Percentiles rank a stretch among this genome's conserved stretches.
These are phyloP conservation scores for Solanum raphanifolium DNA, from an alignment of 257 asterid genomes.

Conservation along the genomic window DNA sequence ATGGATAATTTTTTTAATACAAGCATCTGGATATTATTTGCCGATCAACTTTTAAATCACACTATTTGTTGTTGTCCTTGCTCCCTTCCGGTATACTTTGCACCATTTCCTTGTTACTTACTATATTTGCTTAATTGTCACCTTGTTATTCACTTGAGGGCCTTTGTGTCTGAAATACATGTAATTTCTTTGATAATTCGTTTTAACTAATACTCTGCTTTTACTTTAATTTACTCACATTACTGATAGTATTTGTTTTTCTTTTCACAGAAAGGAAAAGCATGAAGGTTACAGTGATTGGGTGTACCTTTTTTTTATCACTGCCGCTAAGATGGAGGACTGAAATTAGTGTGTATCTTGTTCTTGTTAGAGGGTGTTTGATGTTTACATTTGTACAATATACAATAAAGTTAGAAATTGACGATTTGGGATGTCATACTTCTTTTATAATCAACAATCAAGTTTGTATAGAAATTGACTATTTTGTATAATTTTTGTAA, in stretches of 20 bases:
- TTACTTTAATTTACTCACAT: not conserved
- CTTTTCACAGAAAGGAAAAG: not conserved
- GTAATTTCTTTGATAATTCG: not conserved
- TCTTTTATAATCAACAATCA: not conserved
- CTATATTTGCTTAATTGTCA: too few relatives aligned
- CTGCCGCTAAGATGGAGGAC: not conserved
- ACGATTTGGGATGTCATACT: not conserved
- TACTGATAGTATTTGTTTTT: not conserved
- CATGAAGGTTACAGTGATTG: not conserved
- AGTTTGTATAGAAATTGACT: not conserved
- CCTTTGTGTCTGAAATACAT: not conserved
- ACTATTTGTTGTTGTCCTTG: too few relatives aligned
- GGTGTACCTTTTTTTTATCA: not conserved
- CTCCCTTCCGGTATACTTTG: too few relatives aligned
- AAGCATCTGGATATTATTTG: not conserved
- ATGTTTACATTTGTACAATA: not conserved
- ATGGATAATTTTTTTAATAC: not conserved
- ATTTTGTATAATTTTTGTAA: not conserved
- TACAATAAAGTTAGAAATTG: not conserved
- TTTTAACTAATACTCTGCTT: not conserved
- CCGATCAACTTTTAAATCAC: not conserved
- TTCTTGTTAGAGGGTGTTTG: not conserved
- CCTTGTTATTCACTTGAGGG: too few relatives aligned
- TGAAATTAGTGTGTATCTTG: not conserved
- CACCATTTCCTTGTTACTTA: too few relatives aligned